phyloP scores from a whole-genome alignment of 1,139 yeast species.

The Debaryomyces udenii region DNA sequence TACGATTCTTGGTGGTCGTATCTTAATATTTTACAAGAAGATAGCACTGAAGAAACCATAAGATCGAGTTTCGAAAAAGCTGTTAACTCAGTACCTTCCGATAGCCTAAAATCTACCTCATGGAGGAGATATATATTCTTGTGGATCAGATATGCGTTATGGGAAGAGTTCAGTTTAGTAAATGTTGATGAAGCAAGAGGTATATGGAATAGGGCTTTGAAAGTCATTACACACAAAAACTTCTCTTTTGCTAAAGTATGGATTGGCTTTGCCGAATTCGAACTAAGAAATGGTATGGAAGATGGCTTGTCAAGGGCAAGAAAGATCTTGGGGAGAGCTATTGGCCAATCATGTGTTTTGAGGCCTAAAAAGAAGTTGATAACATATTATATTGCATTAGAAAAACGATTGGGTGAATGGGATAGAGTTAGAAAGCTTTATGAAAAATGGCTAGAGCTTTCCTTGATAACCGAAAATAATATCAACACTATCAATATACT shows the following conservation, averaged over 20 bases:
- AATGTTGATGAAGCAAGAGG: constrained; percentile 51
- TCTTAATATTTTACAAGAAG: constrained; percentile 49
- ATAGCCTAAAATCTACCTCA: constrained; percentile 36
- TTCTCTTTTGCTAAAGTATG: constrained; percentile 77
- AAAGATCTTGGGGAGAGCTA: constrained; percentile 68
- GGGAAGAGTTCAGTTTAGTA: constrained; percentile 56
- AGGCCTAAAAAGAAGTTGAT: constrained; percentile 64
- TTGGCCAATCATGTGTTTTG: constrained; percentile 53
- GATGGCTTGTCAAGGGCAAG: constrained; percentile 53
- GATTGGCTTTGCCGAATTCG: constrained; percentile 73
- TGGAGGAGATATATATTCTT: constrained; percentile 75
- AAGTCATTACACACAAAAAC: constrained; percentile 55
- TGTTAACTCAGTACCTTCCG: constrained; percentile 36
- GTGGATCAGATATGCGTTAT: constrained; percentile 69
- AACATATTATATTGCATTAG: constrained; percentile 63
- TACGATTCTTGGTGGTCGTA: constrained; percentile 86
- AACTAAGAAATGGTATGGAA: constrained; percentile 55
- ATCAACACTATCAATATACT: constrained; percentile 24
- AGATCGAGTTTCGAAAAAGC: constrained; percentile 51
- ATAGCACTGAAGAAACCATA: constrained; percentile 29
- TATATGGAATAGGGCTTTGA: constrained; percentile 53
- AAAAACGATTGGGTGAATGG: constrained; percentile 64
- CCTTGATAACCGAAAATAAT: constrained; percentile 52
- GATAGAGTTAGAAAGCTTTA: constrained; percentile 76
- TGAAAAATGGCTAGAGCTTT: constrained; percentile 64